Percentiles rank a stretch among this genome's conserved stretches.
phyloP scores from a whole-genome alignment of 495 filamentous ascomycete genomes.

The Pseudevernia furfuracea region DNA sequence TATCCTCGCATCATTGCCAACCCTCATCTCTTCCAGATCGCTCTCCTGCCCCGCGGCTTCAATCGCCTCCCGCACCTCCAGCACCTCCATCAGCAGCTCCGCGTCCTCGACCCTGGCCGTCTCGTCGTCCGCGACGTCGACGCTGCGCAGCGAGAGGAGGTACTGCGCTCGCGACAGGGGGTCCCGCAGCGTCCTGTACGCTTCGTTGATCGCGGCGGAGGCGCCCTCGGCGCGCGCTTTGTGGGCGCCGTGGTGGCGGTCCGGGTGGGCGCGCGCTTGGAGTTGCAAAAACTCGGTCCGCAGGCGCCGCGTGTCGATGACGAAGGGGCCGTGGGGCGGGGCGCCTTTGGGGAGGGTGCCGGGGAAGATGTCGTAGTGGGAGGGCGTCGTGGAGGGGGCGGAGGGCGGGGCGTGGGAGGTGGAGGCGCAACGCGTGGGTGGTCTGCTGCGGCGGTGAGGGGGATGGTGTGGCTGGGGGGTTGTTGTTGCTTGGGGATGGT shows the following conservation, averaged over 20 bases:
- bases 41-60: slow-evolving; percentile 64
- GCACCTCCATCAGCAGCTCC: slow-evolving; percentile 74
- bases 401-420: not conserved
- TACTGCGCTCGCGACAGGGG: slow-evolving; percentile 81
- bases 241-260: slow-evolving; percentile 53
- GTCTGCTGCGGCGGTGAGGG: not conserved
- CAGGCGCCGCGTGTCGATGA: slow-evolving; percentile 56
- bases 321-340: slow-evolving; percentile 70
- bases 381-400: slow-evolving; percentile 22
- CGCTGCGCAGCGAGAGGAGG: slow-evolving; percentile 54
- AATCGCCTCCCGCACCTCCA: slow-evolving; percentile 79
- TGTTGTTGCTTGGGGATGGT: not conserved
- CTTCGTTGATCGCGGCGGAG: slow-evolving; percentile 76
- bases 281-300: slow-evolving; percentile 79
- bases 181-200: slow-evolving; percentile 71
- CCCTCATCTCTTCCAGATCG: slow-evolving; percentile 52
- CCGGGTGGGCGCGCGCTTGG: slow-evolving; percentile 74
- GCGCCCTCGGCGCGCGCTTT: slow-evolving; percentile 62
- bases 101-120: slow-evolving; percentile 48
- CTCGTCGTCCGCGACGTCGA: slow-evolving; percentile 66
- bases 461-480: not conserved
- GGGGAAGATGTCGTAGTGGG: slow-evolving; percentile 85
- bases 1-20: slow-evolving; percentile 62
- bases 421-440: not conserved
- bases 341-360: slow-evolving; percentile 69